Conservation (phyloP, 2,329 filamentous ascomycete species). For the Diplodia intermedia region DNA sequence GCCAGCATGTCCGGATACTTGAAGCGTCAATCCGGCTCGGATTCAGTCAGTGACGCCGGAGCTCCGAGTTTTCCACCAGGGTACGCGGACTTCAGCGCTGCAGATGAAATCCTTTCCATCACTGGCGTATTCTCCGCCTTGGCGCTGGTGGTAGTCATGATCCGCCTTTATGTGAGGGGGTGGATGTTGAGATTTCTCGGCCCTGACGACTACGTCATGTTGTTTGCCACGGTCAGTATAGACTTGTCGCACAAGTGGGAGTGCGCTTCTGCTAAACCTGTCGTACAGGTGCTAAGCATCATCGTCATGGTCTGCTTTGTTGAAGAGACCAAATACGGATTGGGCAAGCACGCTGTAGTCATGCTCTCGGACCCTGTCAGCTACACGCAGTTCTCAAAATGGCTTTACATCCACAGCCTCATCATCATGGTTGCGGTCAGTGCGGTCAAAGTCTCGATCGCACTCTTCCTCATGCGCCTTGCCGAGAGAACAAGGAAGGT, state of each 20-base stretch:
- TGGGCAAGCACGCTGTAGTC: constrained; percentile 55
- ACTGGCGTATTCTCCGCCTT: constrained; percentile 49
- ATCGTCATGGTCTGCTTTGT: constrained; percentile 52
- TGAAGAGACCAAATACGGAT: constrained; percentile 53
- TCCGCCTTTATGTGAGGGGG: constrained; percentile 57
- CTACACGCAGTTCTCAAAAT: constrained; percentile 49
- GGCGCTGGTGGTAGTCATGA: constrained; percentile 49
- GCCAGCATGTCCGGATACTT: constrained; percentile 24
- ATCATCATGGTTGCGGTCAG: constrained; percentile 55
- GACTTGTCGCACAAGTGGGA: not conserved
- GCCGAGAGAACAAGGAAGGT: constrained; percentile 50
- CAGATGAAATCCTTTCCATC: constrained; percentile 50
- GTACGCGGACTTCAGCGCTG: constrained; percentile 48
- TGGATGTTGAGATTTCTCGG: constrained; percentile 58
- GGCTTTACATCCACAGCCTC: constrained; percentile 54
- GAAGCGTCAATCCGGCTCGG: constrained; percentile 12
- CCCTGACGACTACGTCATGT: constrained; percentile 58
- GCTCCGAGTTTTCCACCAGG: constrained; percentile 38
- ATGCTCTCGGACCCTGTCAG: constrained; percentile 43
- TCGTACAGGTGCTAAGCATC: constrained; percentile 13
- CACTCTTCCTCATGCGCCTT: constrained; percentile 55
- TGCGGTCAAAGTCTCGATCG: constrained; percentile 58
- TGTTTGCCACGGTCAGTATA: constrained; percentile 49
- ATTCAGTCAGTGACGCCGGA: constrained; percentile 13
- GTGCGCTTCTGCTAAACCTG: not conserved